These are phyloP conservation scores for Fusarium scirpi DNA, from an alignment of 2,329 filamentous ascomycete genomes.

Conservation along the genomic window DNA sequence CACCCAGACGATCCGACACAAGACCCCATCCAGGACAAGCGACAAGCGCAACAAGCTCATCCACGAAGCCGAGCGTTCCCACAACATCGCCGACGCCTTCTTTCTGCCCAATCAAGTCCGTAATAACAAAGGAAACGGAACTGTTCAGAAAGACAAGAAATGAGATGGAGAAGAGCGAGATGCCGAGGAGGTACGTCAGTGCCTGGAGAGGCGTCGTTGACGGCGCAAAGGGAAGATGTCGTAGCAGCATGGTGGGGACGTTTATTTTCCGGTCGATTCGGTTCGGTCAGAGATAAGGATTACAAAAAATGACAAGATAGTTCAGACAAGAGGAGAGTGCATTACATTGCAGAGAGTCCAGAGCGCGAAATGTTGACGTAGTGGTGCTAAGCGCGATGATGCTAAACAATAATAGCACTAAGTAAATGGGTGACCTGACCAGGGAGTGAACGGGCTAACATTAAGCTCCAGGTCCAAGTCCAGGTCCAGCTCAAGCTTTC, in stretches of 20 bases:
- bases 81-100: constrained; percentile 81
- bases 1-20: constrained; percentile 80
- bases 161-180: constrained; percentile 87
- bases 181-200: constrained; percentile 82
- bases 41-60: constrained; percentile 84
- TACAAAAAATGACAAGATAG: not conserved
- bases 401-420: constrained; percentile 28
- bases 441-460: not conserved
- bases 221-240: constrained; percentile 68
- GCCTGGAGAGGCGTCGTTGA: constrained; percentile 72
- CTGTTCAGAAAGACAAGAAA: constrained; percentile 93
- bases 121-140: constrained; percentile 86
- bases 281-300: not conserved
- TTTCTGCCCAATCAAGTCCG: constrained; percentile 81
- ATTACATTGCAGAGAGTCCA: constrained; percentile 38
- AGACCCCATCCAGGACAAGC: constrained; percentile 86
- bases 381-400: constrained; percentile 28
- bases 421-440: not conserved
- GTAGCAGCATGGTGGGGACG: constrained; percentile 51
- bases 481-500: not conserved
- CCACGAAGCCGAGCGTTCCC: constrained; percentile 85
- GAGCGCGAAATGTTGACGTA: constrained; percentile 36
- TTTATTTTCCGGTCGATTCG: not conserved
- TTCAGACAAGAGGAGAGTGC: constrained; percentile 5
- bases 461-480: constrained; percentile 5